phyloP scores from a whole-genome alignment of 2,329 filamentous ascomycete genomes.

The Trichoderma polysporum region DNA sequence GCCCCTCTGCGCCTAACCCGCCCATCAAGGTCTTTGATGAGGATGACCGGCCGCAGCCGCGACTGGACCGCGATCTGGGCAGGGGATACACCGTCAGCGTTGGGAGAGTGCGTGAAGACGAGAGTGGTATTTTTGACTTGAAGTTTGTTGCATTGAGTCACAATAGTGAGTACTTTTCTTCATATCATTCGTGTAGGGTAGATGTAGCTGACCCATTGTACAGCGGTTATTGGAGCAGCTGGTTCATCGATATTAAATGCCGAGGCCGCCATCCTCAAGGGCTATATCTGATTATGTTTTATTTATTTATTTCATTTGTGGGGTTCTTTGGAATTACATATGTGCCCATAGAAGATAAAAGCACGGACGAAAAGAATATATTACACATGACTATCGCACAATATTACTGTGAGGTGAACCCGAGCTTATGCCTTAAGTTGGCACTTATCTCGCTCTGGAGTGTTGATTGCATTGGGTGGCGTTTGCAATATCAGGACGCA shows the following conservation, averaged over 20 bases:
- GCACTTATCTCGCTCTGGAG: no score
- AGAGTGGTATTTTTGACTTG: conserved; percentile 86
- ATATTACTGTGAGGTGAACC: no score
- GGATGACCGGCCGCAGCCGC: conserved; percentile 84
- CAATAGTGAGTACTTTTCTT: conserved; percentile 50
- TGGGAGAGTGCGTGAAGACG: conserved; percentile 80
- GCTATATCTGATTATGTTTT: conserved; percentile 60
- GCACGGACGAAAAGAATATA: no score
- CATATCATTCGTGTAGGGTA: background rate
- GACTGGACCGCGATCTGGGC: conserved; percentile 82
- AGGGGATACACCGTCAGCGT: conserved; percentile 90
- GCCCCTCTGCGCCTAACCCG: conserved; percentile 77
- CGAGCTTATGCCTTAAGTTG: no score
- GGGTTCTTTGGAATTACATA: no score
- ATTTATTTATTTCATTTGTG: no score
- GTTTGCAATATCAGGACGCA: no score
- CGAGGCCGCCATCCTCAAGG: conserved; percentile 87
- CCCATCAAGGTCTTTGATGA: conserved; percentile 90
- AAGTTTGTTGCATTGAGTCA: conserved; percentile 94
- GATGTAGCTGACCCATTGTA: background rate
- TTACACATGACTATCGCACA: no score
- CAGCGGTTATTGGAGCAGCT: conserved; percentile 89
- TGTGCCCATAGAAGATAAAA: no score
- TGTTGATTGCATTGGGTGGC: no score
- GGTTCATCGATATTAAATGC: conserved; percentile 94